phyloP scores from a whole-genome alignment of 1,284 basidiomycete genomes.

The Inonotus hispidus region DNA sequence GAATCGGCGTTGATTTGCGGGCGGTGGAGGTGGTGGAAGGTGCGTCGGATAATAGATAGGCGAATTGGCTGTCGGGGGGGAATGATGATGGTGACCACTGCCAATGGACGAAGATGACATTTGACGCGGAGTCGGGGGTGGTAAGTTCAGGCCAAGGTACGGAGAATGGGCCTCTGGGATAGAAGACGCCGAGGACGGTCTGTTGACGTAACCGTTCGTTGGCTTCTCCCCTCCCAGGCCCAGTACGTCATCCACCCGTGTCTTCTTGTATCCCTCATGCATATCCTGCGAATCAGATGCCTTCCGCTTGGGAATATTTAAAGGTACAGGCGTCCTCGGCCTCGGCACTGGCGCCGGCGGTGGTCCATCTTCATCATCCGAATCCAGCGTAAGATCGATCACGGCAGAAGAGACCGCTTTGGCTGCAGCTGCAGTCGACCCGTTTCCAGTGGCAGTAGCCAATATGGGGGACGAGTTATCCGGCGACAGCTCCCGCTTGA shows the following conservation, averaged over 20 bases:
- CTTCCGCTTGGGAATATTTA: constrained; percentile 48
- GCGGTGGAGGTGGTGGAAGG: background rate
- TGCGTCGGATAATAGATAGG: background rate
- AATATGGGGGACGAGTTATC: constrained; percentile 40
- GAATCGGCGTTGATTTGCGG: background rate
- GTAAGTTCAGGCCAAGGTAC: background rate
- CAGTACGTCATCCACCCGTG: background rate
- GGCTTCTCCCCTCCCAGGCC: background rate
- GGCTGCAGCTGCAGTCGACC: constrained; percentile 21
- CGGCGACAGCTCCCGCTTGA: constrained; percentile 66
- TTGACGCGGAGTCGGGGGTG: constrained; percentile 1
- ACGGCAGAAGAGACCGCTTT: constrained; percentile 38
- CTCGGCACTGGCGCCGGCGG: constrained; percentile 21
- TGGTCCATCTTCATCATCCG: constrained; percentile 55
- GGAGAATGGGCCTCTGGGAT: background rate
- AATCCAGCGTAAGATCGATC: constrained; percentile 77
- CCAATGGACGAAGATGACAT: background rate
- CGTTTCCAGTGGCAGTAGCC: constrained; percentile 24
- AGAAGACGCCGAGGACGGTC: background rate
- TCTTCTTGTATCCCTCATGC: constrained; percentile 21
- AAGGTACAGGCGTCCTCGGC: constrained; percentile 27
- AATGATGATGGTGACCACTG: background rate
- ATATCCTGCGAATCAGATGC: constrained; percentile 34
- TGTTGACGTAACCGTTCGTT: background rate
- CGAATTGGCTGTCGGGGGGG: background rate